Evolutionary conservation across 495 filamentous ascomycete species (phyloP), one percentile per base, ranked within the genome.

Genomic region (Mytilinidion resinicola): DNA sequence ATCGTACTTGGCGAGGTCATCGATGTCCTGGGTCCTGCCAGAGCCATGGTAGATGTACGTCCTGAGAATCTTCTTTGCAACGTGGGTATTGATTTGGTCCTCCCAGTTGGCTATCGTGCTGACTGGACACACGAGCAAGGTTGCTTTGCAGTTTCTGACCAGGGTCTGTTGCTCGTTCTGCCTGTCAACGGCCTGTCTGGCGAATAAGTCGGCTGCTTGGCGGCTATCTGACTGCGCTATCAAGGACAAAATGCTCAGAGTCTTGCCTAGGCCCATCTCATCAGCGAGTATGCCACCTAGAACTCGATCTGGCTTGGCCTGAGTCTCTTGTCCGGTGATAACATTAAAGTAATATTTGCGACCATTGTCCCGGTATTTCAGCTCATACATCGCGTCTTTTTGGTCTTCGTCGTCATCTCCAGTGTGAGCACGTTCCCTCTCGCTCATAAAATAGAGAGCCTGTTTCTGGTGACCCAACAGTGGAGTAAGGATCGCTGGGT

Each of bases 191-290:
- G 61, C 34, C 17, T 74, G 68, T 14, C 65, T 66, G 20, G 76
- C 76, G 74, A 87, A 98, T 9, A 73, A 67, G 15, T 70, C 58
- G 1, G 90, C 81, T 25, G 85, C 77, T 1, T 71, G 63, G 3
- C 86, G 72, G 0, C 89, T 85, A 15, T 76, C 77, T 2, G 9
- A 5, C 33, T 57, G 46, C 2, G 83, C 73, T 14, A 92, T 70
- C 20, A 97, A 77, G 3, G 90, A 86, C 6, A 98, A 76, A 33
- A 96, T 87, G 67, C 87, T 95, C 47, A 98, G 73, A 0, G 93
- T 96, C 69, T 98, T 98, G 6, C 93, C 93, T 14, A 98, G 74
- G 38, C 93, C 93, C 93, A 98, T 98, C 86, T 96, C 90, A 68
- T 98, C 93, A 7, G 93, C 93, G 19, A 98, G 75, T 34, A 98